Conservation (phyloP, 176 grass and related monocot genomes). For the Rhipidocladum racemiflorum region DNA sequence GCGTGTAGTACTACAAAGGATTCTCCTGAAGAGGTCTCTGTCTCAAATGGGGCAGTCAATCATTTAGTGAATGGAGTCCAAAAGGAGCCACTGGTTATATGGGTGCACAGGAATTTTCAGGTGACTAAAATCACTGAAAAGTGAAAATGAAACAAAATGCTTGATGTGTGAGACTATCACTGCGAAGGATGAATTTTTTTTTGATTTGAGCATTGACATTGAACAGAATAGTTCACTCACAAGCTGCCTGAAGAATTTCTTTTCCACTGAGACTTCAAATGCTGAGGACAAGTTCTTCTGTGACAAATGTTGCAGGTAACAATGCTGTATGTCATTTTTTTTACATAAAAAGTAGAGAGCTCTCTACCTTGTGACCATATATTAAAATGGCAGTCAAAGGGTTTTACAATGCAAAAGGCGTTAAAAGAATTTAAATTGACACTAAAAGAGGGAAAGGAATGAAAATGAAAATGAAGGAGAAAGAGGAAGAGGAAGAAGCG, state of each 20-base stretch:
- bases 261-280: constrained; percentile 83
- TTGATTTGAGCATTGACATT: constrained; percentile 79
- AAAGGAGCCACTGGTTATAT: constrained; percentile 67
- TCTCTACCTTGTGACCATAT: too few relatives aligned
- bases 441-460: too few relatives aligned
- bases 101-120: constrained; percentile 91
- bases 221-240: constrained; percentile 97
- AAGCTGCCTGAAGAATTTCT: constrained; percentile 88
- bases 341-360: too few relatives aligned
- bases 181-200: constrained; percentile 80
- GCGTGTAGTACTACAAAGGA: constrained; percentile 48
- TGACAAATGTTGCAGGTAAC: constrained; percentile 90
- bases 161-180: constrained; percentile 85
- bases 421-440: too few relatives aligned
- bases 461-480: too few relatives aligned
- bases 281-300: constrained; percentile 94
- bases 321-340: background rate
- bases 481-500: too few relatives aligned
- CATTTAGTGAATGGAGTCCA: constrained; percentile 37
- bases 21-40: constrained; percentile 41
- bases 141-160: constrained; percentile 77
- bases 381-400: too few relatives aligned
- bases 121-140: constrained; percentile 34
- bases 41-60: constrained; percentile 37
- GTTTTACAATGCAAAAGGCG: too few relatives aligned